Base-by-base conservation (phyloP, 1,284 basidiomycete species). In the Naganishia albida region DNA sequence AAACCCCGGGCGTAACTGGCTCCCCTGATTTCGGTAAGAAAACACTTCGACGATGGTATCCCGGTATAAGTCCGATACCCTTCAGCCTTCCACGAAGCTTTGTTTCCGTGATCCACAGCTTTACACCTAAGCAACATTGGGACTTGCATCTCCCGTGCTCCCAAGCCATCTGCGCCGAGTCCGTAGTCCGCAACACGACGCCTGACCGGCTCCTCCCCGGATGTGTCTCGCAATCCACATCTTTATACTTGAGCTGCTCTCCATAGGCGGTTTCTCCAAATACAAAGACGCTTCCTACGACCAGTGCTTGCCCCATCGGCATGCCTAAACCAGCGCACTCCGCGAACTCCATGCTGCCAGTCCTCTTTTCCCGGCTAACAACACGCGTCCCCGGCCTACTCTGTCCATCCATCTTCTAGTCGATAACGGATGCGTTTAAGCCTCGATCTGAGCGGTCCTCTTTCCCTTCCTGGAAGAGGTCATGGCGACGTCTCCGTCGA, bases 401-500 rank as follows among this genome's bases (percentile, higher is more conserved):
- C 46, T n/a, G 46, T 39, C 16, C 30, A 60, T 26, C 57, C 26
- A 46, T 60, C 16, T 59, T 39, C 20, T 49, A 25, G 23, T 26
- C 40, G 44, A 49, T 20, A 49, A 40, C n/a, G 30, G 46, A 42
- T 50, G 44, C 52, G 34, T 64, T 73, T 76, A 80, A 70, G 77
- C 78, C 76, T 80, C 79, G 68, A 80, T 80, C 67, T 78, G 78
- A 55, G 74, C 71, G 67, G 77, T 71, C 77, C 78, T 77, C 70
- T 77, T 78, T 66, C 73, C 74, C 70, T 77, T 78, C 75, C 77
- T 78, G 42, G 73, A 71, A 56, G 69, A 68, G 49, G 71, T 69
- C 70, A 71, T 73, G 43, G 79, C 77, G 65, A 82, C 77, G 64
- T 83, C 83, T 66, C 50, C 72, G 63, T 86, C 84, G 79, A 89